Base-by-base conservation (phyloP, 2,329 filamentous ascomycete genomes). In the Neofusicoccum cordaticola region DNA sequence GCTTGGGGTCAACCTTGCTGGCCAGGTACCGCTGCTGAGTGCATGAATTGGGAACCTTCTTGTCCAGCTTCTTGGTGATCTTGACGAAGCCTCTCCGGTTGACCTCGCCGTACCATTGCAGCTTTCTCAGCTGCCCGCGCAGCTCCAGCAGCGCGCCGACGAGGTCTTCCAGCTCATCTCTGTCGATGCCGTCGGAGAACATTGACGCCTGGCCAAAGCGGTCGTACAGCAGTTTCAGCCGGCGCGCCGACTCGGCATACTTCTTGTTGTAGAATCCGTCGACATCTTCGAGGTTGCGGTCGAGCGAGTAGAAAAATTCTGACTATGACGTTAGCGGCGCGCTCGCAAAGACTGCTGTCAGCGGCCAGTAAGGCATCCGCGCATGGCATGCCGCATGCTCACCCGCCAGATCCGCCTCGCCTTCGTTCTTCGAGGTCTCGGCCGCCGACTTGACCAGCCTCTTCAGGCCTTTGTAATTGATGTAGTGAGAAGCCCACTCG, bases 61-160 rank as follows among this genome's bases (percentile, higher is more conserved):
- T 99, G 79, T 99, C 95, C 51, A 97, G 82, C 79, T 99, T 99
- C 82, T 99, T 99, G 60, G 95, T 97, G 77, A 99, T 99, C 81
- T 99, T 99, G 76, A 96, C 87, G 73, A 99, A 99, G 1, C 95
- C 95, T 68, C 92, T 86, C 61, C 93, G 87, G 77, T 99, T 99
- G 72, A 98, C 94, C 79, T 98, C 94, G 57, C 93, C 94, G 75
- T 98, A 99, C 93, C 93, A 98, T 77, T 96, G 91, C 61, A 99
- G 82, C 72, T 98, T 98, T 66, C 95, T 86, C 69, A 98, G 80
- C 74, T 96, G 91, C 61, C 89, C 90, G 65, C 95, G 87, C 66
- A 98, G 83, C 78, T 99, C 95, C 37, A 98, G 85, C 58, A 99
- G 82, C 41, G 93, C 93, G 41, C 90, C 92, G 82, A 96, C 90